A percentile compares a stretch with the other conserved stretches of the same genome.
phyloP scores from a whole-genome alignment of 768 basidiomycete species.

The Trametes cubensis region DNA sequence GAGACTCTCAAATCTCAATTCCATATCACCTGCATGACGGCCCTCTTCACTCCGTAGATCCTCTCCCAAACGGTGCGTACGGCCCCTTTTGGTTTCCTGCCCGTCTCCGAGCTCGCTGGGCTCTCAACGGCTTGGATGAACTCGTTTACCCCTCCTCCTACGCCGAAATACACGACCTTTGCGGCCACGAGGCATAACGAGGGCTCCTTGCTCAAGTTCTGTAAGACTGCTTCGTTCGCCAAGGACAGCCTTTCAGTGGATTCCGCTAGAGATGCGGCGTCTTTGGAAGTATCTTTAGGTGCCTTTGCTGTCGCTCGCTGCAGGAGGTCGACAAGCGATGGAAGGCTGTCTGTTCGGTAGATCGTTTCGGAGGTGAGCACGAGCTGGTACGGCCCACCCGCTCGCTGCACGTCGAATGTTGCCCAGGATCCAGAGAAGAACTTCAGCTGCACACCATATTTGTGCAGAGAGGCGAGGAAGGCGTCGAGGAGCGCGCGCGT shows the following conservation, averaged over 20 bases:
- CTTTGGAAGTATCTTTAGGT: neutral
- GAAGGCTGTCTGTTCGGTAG: conserved; percentile 69
- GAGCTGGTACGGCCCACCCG: conserved; percentile 59
- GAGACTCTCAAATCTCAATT: neutral
- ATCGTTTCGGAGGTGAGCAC: conserved; percentile 93
- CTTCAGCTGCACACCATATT: conserved; percentile 58
- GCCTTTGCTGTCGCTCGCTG: conserved; percentile 37
- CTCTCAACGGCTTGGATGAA: conserved; percentile 62
- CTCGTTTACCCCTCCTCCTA: conserved; percentile 83
- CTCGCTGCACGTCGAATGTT: conserved; percentile 41
- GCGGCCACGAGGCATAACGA: conserved; percentile 78
- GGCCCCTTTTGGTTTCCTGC: conserved; percentile 37
- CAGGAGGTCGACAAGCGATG: conserved; percentile 59
- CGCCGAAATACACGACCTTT: conserved; percentile 93
- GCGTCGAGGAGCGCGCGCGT: conserved; percentile 62
- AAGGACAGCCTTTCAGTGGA: conserved; percentile 9
- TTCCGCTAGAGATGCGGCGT: neutral
- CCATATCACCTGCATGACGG: conserved; percentile 69
- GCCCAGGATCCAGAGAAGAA: conserved; percentile 89
- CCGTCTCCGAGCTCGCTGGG: conserved; percentile 1
- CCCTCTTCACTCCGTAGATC: conserved; percentile 70
- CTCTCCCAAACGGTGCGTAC: conserved; percentile 68
- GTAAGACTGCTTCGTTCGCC: conserved; percentile 1
- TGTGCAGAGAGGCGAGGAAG: conserved; percentile 62
- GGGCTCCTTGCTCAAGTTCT: neutral